Base-by-base conservation (phyloP, 163 green algal species). In the Volvox carteri region DNA sequence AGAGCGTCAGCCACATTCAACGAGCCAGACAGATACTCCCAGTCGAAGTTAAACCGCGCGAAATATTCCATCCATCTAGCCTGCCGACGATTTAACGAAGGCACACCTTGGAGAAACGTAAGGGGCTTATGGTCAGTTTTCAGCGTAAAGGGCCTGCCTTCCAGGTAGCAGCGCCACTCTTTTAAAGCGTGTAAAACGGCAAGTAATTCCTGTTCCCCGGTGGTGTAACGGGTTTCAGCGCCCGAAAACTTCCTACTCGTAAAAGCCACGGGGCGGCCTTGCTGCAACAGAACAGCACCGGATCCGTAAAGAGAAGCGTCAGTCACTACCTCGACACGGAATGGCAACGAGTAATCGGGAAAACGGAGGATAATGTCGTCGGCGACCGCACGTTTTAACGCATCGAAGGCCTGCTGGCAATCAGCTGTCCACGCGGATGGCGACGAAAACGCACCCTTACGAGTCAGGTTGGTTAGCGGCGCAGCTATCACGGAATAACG, bases 201-300 rank as follows among this genome's bases (percentile, higher is more conserved):
- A 23, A 85, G 50, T 0, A 56, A 19, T 21, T 85, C 77, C 54
- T 85, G 77, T 41, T 85, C 54, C 7, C 46, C 50, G 1, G 77
- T 85, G 54, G 77, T 74, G 54, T 85, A 85, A 19, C 60, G 60
- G 18, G 1, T 58, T 35, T 85, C 77, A 42, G 77, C 77, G 2
- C 44, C 5, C 0, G 37, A 28, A 62, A 85, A 73, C 50, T 72
- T 84, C 76, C 72, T 84, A 39, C 76, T 84, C 6, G 48, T 30
- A 33, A 73, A 84, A 33, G 76, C 76, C 4, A 84, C 21, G 9
- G 76, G 76, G 2, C 48, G 76, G 2, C 50, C 58, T 62, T 92
- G 68, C 86, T 95, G 90, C 48, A 93, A 46, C 16, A 95, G 56
- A 21, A 93, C 84, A 54, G 92, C 92, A 21, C 92, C 90, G 58